Percentiles rank a stretch among this genome's conserved stretches.
Conservation (phyloP, 2,329 filamentous ascomycete genomes). For the Phialophora expanda region DNA sequence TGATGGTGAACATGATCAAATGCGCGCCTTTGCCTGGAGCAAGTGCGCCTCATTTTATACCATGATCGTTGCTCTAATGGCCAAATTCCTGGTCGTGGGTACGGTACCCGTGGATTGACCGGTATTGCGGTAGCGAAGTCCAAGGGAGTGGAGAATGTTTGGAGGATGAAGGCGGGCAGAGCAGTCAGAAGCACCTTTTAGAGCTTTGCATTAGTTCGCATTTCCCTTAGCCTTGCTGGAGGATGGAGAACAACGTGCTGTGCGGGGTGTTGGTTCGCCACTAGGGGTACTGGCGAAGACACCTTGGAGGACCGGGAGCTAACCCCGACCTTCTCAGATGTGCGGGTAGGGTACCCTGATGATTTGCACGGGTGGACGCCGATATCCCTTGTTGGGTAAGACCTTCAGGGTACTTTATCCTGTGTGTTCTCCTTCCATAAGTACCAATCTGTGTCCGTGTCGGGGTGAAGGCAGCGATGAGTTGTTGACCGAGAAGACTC, state of each 20-base stretch:
- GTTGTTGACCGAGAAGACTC: not conserved
- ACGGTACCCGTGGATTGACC: slow-evolving; percentile 11
- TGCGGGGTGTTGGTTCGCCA: not conserved
- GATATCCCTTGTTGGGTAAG: not conserved
- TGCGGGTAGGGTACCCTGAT: not conserved
- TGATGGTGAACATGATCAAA: not conserved
- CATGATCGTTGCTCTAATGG: not conserved
- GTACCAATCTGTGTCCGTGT: not conserved
- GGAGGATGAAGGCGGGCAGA: not conserved
- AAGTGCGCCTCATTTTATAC: slow-evolving; percentile 16
- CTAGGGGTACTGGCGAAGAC: not conserved
- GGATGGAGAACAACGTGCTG: not conserved
- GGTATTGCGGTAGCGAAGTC: not conserved
- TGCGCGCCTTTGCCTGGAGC: not conserved
- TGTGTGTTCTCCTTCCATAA: not conserved
- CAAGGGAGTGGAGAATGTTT: not conserved
- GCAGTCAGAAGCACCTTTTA: not conserved
- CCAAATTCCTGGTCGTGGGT: slow-evolving; percentile 8
- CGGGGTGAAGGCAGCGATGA: not conserved
- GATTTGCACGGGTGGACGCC: not conserved
- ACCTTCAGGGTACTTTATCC: not conserved
- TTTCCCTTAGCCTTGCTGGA: not conserved
- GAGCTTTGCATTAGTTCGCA: not conserved
- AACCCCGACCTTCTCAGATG: not conserved
- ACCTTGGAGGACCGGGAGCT: not conserved